These are phyloP conservation scores for Chenopodium suecicum DNA, from an alignment of 148 eudicot species.

Conservation along the genomic window DNA sequence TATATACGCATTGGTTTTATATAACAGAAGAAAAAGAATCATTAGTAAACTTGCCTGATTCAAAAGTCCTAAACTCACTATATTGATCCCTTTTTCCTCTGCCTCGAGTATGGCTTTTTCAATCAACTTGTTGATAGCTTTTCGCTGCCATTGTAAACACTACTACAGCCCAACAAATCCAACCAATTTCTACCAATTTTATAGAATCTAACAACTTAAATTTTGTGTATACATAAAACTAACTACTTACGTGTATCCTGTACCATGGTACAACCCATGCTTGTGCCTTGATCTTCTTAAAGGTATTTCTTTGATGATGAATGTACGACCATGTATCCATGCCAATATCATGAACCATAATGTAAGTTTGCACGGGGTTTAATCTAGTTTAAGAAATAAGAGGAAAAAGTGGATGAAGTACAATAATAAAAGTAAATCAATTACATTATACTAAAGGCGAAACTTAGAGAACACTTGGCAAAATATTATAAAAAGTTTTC, in stretches of 20 bases:
- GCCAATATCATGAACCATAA: slow-evolving; percentile 2
- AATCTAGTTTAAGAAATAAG: too few relatives aligned
- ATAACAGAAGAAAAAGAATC: not conserved
- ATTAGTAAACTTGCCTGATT: slow-evolving; percentile 42
- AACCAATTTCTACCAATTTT: not conserved
- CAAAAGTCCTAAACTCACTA: slow-evolving; percentile 47
- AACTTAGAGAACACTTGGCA: too few relatives aligned
- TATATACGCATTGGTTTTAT: not conserved
- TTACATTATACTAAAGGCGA: too few relatives aligned
- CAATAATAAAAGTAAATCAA: too few relatives aligned
- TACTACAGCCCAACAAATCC: slow-evolving; percentile 27
- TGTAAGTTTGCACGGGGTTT: not conserved
- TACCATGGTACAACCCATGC: slow-evolving; percentile 1
- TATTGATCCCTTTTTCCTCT: slow-evolving; percentile 39
- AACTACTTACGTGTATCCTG: slow-evolving; percentile 41
- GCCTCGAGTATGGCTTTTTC: slow-evolving; percentile 58
- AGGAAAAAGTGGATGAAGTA: too few relatives aligned
- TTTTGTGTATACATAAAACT: not conserved
- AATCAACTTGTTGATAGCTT: slow-evolving; percentile 40
- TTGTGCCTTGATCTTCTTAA: slow-evolving; percentile 1
- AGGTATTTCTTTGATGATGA: slow-evolving; percentile 9
- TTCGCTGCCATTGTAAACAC: slow-evolving; percentile 36
- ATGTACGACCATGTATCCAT: slow-evolving; percentile 1
- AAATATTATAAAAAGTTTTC: too few relatives aligned
- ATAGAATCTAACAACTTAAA: not conserved